Conservation (phyloP, 805 yeast genomes). For the Ogataea nakhonphanomensis region DNA sequence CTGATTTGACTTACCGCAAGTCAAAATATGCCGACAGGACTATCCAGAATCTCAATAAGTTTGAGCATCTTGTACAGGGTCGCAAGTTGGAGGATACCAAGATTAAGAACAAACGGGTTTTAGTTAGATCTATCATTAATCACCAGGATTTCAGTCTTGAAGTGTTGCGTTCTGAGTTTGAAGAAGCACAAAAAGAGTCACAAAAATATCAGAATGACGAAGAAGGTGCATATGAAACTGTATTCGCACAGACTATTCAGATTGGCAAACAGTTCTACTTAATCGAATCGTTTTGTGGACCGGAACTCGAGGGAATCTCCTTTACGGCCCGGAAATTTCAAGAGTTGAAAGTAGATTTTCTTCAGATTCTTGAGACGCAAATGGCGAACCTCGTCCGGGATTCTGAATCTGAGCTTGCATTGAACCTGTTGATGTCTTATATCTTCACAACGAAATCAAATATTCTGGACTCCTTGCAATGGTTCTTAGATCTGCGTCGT, state of each 20-base stretch:
- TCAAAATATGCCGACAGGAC: constrained; percentile 26
- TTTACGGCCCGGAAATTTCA: constrained; percentile 20
- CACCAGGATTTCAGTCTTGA: constrained; percentile 24
- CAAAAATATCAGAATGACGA: constrained; percentile 5
- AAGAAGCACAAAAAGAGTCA: constrained; percentile 4
- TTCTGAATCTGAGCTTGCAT: constrained; percentile 28
- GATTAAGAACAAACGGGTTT: constrained; percentile 13
- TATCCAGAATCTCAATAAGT: constrained; percentile 21
- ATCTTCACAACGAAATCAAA: constrained; percentile 18
- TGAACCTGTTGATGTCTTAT: constrained; percentile 26
- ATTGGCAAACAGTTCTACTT: constrained; percentile 27
- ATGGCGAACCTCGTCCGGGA: constrained; percentile 23
- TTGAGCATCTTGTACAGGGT: constrained; percentile 11
- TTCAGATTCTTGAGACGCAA: constrained; percentile 19
- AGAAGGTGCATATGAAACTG: constrained; percentile 11
- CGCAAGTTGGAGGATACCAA: constrained; percentile 12
- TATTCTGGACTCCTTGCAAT: constrained; percentile 23
- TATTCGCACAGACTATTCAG: constrained; percentile 20
- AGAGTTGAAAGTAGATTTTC: constrained; percentile 17
- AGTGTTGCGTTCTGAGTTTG: constrained; percentile 13
- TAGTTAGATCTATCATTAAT: constrained; percentile 27
- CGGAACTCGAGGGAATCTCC: constrained; percentile 12
- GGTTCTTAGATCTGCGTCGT: constrained; percentile 26
- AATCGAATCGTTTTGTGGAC: constrained; percentile 20
- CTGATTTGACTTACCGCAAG: constrained; percentile 28